Base-by-base conservation (phyloP, 2,329 filamentous ascomycete genomes). In the Bipolaris sorokiniana region DNA sequence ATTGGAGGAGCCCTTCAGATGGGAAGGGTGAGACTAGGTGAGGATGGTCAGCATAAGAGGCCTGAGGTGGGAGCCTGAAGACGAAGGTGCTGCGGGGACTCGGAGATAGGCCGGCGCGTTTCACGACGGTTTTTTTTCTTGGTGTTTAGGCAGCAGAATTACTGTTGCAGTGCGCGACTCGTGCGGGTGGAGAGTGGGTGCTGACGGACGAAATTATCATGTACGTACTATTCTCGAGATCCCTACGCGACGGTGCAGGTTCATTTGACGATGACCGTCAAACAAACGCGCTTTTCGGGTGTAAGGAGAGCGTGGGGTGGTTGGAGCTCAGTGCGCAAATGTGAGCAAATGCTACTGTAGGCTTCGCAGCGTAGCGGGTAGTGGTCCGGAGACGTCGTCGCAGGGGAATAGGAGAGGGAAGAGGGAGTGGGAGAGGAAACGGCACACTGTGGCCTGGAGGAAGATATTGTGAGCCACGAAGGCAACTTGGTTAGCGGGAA, bases 221-320 rank as follows among this genome's bases (percentile, higher is more conserved):
- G 33, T 20, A 80, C 86, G 80, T 85, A 91, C 89, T 82, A 84
- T 83, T 82, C 82, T 84, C 80, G 81, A 79, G 78, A 63, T 67
- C 63, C 81, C 75, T 77, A 82, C 80, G 76, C 80, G 80, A 80
- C 80, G 82, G 82, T 93, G 92, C 93, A 97, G 92, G 92, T 95
- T 97, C 93, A 97, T 97, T 92, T 94, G 91, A 96, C 92, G 93
- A 91, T 56, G 81, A 88, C 88, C 90, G 91, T 84, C 92, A 95
- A 69, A 96, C 76, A 83, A 92, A 96, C 91, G 91, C 92, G 92
- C 91, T 79, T 78, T 71, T 53, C 31, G 81, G 46, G 77, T 57
- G 63, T 62, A 67, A 59, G 65, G 56, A 57, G 54, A 36, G 48
- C 49, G 55, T 55, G 55, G 47, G 59, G 50, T 56, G 56, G 48